These are phyloP conservation scores for Rhytidhysteron rufulum DNA, from an alignment of 2,329 filamentous ascomycete species.

Conservation along the genomic window DNA sequence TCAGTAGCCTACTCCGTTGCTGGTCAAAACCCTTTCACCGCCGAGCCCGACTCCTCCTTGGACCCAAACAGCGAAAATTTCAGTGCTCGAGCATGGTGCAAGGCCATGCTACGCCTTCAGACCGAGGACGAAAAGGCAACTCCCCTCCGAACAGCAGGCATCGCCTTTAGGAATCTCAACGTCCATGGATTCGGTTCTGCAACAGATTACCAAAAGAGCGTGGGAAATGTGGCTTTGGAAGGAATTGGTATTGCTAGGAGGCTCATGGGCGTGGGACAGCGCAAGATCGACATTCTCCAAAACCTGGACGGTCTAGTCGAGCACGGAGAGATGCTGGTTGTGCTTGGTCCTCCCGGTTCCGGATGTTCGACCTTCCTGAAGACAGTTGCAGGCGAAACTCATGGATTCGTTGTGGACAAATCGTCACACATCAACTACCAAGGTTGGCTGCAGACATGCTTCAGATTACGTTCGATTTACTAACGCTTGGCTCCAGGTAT, in stretches of 20 bases:
- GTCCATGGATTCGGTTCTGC: conserved; percentile 48
- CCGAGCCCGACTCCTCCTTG: conserved; percentile 40
- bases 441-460: conserved; percentile 39
- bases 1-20: conserved; percentile 28
- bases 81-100: conserved; percentile 47
- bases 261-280: conserved; percentile 25
- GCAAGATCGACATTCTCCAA: conserved; percentile 61
- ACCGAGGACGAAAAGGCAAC: conserved; percentile 38
- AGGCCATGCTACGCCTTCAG: conserved; percentile 47
- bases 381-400: conserved; percentile 76
- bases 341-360: conserved; percentile 64
- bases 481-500: conserved; percentile 46
- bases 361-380: conserved; percentile 84
- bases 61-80: conserved; percentile 47
- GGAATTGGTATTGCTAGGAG: conserved; percentile 35
- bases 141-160: conserved; percentile 43
- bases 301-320: conserved; percentile 65
- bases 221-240: conserved; percentile 46
- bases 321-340: conserved; percentile 71
- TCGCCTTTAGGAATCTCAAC: conserved; percentile 45
- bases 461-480: not conserved
- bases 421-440: conserved; percentile 78
- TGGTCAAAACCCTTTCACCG: conserved; percentile 35
- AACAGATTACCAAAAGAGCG: conserved; percentile 50
- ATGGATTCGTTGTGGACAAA: conserved; percentile 71